Conservation (phyloP, 805 yeast species). For the Kodamaea hsintzibuensis region DNA sequence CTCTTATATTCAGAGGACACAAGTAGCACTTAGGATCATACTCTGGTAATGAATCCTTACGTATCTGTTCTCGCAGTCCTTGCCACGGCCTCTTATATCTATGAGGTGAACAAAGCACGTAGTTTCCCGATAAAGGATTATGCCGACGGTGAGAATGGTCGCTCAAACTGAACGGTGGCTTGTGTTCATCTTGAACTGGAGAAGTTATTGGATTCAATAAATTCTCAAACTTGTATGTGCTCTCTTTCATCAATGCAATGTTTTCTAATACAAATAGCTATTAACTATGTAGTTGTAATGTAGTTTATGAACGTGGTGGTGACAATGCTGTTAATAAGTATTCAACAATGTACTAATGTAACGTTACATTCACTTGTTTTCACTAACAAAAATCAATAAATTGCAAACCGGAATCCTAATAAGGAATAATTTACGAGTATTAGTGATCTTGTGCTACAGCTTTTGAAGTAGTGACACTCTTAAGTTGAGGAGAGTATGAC, state of each 20-base stretch:
- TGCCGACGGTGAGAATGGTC: constrained; percentile 68
- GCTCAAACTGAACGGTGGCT: constrained; percentile 43
- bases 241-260: background rate
- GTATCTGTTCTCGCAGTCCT: constrained; percentile 58
- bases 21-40: constrained; percentile 69
- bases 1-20: constrained; percentile 71
- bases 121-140: constrained; percentile 67
- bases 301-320: background rate
- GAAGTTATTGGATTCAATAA: constrained; percentile 23
- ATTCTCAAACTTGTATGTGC: constrained; percentile 16
- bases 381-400: background rate
- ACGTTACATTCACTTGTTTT: background rate
- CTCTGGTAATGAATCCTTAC: constrained; percentile 35
- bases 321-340: background rate
- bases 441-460: background rate
- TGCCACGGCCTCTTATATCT: constrained; percentile 81
- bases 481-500: background rate
- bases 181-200: constrained; percentile 7
- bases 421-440: background rate
- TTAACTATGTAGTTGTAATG: background rate
- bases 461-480: background rate
- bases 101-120: constrained; percentile 76
- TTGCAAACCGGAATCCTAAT: background rate
- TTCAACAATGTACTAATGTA: background rate
- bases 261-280: background rate